Evolutionary conservation across 2,329 filamentous ascomycete genomes (phyloP), one percentile per base, ranked within the genome.

Genomic region (Diaporthe sp.): DNA sequence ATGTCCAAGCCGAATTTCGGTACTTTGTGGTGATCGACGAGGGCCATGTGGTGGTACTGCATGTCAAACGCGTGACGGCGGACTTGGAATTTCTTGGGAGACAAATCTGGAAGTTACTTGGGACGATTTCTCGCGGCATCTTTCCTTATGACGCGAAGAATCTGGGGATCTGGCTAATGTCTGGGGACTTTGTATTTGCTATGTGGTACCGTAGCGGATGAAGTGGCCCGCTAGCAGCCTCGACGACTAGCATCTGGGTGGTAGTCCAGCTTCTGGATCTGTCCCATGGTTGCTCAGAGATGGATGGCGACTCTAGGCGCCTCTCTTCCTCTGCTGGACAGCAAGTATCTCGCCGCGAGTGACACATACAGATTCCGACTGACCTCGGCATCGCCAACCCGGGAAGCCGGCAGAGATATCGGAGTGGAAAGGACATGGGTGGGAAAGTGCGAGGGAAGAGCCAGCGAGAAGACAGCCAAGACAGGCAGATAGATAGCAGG

Each of bases 1-100:
- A 42, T 31, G 31, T 69, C 34, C n/a, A 69, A 42, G 49, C 65
- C 65, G 46, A 69, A 55, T 55, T 69, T 69, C 65, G 65, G 65
- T n/a, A 69, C 49, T 69, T 68, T 31, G 10, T 51, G 46, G n/a
- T 68, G 65, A 53, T 68, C 22, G 65, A 53, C 44, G 44, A 39
- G 22, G 22, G 46, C 28, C 46, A 46, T 53, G 65, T 19, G 65
- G 65, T 68, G 4, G 65, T 28, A 68, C 65, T 68, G 46, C 65
- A 68, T 53, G 15, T 39, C 46, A 53, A 68, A 55, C 65, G 65
- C 65, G 65, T 68, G 65, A 68, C 28, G 46, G n/a, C 65, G 46
- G 46, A 53, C 65, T 53, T 13, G 13, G 17, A 8, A 68, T 22
- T 53, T 68, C 22, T 37, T 39, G 62, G 42, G 62, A 51, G 34